Evolutionary conservation across 2,329 filamentous ascomycete genomes (phyloP).

Genomic region (Diaporthe caulivora): DNA sequence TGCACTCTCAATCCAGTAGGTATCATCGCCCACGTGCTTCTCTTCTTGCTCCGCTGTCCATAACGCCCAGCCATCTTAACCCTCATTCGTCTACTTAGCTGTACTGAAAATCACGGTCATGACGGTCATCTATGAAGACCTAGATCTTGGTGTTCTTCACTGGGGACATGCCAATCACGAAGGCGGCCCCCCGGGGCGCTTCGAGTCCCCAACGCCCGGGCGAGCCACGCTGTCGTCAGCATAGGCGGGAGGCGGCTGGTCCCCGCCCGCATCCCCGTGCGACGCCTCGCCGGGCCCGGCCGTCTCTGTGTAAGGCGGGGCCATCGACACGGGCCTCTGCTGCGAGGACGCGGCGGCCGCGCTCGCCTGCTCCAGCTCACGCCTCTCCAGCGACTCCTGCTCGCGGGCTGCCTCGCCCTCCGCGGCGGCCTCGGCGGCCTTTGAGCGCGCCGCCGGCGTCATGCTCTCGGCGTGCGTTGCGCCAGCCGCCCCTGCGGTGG

Average conservation of each 20-base stretch:
- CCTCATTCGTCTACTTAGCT: background rate
- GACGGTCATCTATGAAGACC: background rate
- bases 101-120: background rate
- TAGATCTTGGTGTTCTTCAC: background rate
- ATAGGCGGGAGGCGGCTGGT: constrained; percentile 49
- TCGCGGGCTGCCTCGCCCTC: constrained; percentile 37
- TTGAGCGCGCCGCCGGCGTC: constrained; percentile 39
- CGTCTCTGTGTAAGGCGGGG: constrained; percentile 46
- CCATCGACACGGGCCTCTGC: constrained; percentile 33
- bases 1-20: constrained; percentile 4
- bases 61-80: background rate
- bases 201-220: constrained; percentile 44
- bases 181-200: constrained; percentile 29
- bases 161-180: background rate
- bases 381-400: constrained; percentile 34
- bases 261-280: constrained; percentile 34
- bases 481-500: background rate
- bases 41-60: background rate
- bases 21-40: constrained; percentile 4
- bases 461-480: constrained; percentile 7
- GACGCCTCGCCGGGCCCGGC: constrained; percentile 25
- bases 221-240: constrained; percentile 42
- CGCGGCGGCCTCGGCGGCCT: constrained; percentile 45
- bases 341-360: background rate
- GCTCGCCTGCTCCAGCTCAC: constrained; percentile 22